These are phyloP conservation scores for Dictyostelium citrinum DNA, from an alignment of 78 protist genomes.

Conservation along the genomic window DNA sequence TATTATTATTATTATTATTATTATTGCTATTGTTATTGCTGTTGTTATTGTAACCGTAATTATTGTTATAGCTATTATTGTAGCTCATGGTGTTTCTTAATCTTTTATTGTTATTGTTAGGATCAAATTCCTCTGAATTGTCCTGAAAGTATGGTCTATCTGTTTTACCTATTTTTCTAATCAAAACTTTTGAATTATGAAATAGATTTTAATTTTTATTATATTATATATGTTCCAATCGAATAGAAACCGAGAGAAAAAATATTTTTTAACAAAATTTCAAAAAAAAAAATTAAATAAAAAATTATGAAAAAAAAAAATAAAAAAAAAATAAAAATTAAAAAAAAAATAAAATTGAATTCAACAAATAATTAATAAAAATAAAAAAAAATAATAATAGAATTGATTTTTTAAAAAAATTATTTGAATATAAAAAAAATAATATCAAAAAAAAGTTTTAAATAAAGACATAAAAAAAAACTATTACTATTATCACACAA, in stretches of 20 bases:
- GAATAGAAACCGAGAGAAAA: background rate
- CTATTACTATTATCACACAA: background rate
- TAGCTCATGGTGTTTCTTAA: background rate
- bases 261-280: background rate
- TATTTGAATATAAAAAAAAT: no score
- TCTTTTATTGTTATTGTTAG: background rate
- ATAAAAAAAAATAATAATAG: background rate
- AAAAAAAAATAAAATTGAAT: background rate
- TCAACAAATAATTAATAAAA: no score
- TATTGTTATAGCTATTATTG: background rate
- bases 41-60: background rate
- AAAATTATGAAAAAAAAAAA: background rate
- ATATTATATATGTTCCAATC: background rate
- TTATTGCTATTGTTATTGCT: background rate
- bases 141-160: constrained; percentile 6
- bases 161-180: constrained; percentile 6
- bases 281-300: background rate
- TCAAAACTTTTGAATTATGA: background rate
- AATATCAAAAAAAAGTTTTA: no score
- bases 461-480: background rate
- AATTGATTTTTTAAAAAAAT: no score
- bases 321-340: background rate
- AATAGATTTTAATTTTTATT: background rate
- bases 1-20: background rate
- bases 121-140: background rate